A percentile compares a stretch with the other conserved stretches of the same genome.
phyloP scores from a whole-genome alignment of 768 basidiomycete species.

The Leccinellum luteum region DNA sequence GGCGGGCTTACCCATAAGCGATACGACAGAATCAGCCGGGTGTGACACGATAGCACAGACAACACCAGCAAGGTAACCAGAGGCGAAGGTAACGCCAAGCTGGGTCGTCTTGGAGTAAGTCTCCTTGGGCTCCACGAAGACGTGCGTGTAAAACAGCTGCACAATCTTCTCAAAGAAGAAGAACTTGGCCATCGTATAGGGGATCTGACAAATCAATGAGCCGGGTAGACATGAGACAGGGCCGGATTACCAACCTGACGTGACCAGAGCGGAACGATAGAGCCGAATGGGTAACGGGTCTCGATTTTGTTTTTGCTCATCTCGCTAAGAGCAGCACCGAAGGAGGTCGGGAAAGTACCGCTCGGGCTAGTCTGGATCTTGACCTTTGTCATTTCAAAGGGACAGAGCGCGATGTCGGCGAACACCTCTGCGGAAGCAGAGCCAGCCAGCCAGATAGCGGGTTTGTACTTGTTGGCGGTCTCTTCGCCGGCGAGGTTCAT shows the following conservation, averaged over 20 bases:
- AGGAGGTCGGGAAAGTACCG: conserved; percentile 76
- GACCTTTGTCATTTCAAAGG: conserved; percentile 90
- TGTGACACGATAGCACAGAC: conserved; percentile 95
- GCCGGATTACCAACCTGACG: conserved; percentile 57
- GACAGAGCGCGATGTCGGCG: conserved; percentile 94
- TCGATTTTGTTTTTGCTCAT: conserved; percentile 66
- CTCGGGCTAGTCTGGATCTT: conserved; percentile 77
- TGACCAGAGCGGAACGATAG: conserved; percentile 82
- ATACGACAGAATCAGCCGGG: conserved; percentile 91
- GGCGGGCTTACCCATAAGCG: conserved; percentile 84
- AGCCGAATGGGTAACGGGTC: conserved; percentile 83
- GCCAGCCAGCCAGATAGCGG: conserved; percentile 88
- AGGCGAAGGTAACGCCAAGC: conserved; percentile 84
- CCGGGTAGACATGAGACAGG: not conserved
- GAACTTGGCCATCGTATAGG: conserved; percentile 99
- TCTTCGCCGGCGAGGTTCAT: conserved; percentile 89
- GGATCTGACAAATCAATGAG: conserved; percentile 54
- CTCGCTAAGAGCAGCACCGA: conserved; percentile 65
- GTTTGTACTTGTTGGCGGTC: conserved; percentile 74
- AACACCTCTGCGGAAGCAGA: conserved; percentile 94
- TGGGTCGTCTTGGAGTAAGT: conserved; percentile 78
- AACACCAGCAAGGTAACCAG: conserved; percentile 94
- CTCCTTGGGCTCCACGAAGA: conserved; percentile 78
- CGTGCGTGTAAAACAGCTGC: conserved; percentile 82
- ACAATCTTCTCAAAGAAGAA: conserved; percentile 93